A percentile compares a stretch with the other conserved stretches of the same genome.
These are phyloP conservation scores for Cryoendolithus antarcticus DNA, from an alignment of 2,329 filamentous ascomycete genomes.

Conservation along the genomic window DNA sequence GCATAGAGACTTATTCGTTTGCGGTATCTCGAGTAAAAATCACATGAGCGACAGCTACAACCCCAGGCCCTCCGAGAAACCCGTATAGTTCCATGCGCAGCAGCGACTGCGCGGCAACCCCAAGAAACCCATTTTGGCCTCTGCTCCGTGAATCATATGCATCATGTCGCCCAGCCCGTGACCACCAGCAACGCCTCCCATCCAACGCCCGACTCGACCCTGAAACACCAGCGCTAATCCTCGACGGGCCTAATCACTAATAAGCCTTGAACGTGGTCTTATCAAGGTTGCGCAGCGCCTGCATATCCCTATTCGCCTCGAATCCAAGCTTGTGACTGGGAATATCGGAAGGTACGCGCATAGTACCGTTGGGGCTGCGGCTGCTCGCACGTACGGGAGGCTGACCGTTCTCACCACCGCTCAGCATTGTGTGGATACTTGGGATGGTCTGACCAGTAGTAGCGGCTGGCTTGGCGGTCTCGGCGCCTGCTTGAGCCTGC, in stretches of 20 bases:
- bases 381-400: constrained; percentile 18
- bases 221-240: constrained; percentile 4
- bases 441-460: constrained; percentile 34
- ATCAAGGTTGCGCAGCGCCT: constrained; percentile 24
- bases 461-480: constrained; percentile 5
- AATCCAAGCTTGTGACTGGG: constrained; percentile 27
- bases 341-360: constrained; percentile 22
- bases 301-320: constrained; percentile 24
- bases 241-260: constrained; percentile 2
- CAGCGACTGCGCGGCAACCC: too few relatives aligned
- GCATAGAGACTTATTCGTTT: too few relatives aligned
- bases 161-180: neutral
- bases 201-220: neutral
- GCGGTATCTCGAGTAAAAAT: too few relatives aligned
- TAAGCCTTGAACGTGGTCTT: constrained; percentile 24
- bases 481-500: neutral
- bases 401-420: constrained; percentile 17
- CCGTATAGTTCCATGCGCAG: too few relatives aligned
- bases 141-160: too few relatives aligned
- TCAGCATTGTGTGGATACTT: constrained; percentile 38
- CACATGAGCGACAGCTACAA: too few relatives aligned
- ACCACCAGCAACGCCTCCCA: neutral
- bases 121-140: too few relatives aligned
- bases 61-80: too few relatives aligned
- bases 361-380: constrained; percentile 16